Evolutionary conservation across 2,329 filamentous ascomycete genomes (phyloP).

Genomic region (Beauveria pseudobassiana): DNA sequence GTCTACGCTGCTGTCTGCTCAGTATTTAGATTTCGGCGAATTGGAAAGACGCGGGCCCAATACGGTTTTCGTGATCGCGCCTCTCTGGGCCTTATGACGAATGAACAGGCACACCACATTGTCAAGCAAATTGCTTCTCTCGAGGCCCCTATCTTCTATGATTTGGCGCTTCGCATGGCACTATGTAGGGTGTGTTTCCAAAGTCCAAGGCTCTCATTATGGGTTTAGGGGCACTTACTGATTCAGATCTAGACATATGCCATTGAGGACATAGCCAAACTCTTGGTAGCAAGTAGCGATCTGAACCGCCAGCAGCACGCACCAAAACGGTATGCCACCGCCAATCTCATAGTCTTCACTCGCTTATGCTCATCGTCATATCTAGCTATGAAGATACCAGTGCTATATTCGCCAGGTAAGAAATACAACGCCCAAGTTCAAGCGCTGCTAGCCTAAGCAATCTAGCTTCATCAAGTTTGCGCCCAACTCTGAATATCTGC

Average conservation of each 20-base stretch:
- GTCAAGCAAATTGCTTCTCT: constrained; percentile 24
- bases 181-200: constrained; percentile 29
- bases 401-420: constrained; percentile 29
- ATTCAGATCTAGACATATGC: constrained; percentile 29
- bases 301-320: constrained; percentile 24
- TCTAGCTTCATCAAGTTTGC: constrained; percentile 23
- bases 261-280: constrained; percentile 28
- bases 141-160: constrained; percentile 33
- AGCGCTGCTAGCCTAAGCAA: background rate
- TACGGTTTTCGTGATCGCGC: constrained; percentile 27
- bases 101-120: constrained; percentile 37
- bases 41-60: constrained; percentile 22
- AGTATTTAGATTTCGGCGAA: constrained; percentile 28
- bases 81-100: constrained; percentile 33
- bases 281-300: constrained; percentile 29
- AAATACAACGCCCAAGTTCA: background rate
- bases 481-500: constrained; percentile 22
- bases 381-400: constrained; percentile 34
- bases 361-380: background rate
- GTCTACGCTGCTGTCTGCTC: constrained; percentile 28
- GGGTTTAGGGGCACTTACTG: background rate
- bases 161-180: constrained; percentile 30
- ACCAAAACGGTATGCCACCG: constrained; percentile 27
- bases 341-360: too few species aligned
- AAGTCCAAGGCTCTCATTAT: too few species aligned